Percentiles rank a stretch among this genome's conserved stretches.
Evolutionary conservation across 176 grass and related monocot genomes (phyloP).

Genomic region (Eleusine coracana): DNA sequence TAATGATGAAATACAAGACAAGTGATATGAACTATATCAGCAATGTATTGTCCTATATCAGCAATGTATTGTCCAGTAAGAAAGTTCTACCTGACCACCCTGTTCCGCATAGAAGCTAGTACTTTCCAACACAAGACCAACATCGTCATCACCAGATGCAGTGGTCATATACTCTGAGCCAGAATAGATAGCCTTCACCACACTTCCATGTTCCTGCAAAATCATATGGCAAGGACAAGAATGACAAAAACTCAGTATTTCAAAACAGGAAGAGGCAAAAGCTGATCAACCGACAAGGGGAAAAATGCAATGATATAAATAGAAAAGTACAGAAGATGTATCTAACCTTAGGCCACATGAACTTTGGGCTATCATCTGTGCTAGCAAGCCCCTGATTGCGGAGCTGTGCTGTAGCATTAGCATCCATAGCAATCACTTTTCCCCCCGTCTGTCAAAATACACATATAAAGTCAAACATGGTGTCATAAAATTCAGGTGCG

Average conservation of each 20-base stretch:
- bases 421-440: constrained; percentile 77
- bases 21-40: background rate
- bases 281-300: background rate
- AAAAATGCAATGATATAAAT: constrained; percentile 11
- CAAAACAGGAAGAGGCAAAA: constrained; percentile 32
- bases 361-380: constrained; percentile 87
- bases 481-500: background rate
- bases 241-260: background rate
- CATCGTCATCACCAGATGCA: constrained; percentile 49
- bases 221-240: constrained; percentile 4
- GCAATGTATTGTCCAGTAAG: background rate
- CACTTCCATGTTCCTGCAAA: constrained; percentile 72
- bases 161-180: constrained; percentile 63
- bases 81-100: constrained; percentile 83
- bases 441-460: constrained; percentile 54
- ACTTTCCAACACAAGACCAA: constrained; percentile 89
- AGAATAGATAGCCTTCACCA: constrained; percentile 85
- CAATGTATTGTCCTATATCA: constrained; percentile 29
- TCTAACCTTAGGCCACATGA: constrained; percentile 75
- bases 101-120: constrained; percentile 98
- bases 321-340: background rate
- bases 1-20: background rate
- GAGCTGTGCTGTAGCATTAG: constrained; percentile 78
- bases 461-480: background rate
- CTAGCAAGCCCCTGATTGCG: constrained; percentile 57